phyloP scores from a whole-genome alignment of 345 rosid species.

The Turnera subulata region DNA sequence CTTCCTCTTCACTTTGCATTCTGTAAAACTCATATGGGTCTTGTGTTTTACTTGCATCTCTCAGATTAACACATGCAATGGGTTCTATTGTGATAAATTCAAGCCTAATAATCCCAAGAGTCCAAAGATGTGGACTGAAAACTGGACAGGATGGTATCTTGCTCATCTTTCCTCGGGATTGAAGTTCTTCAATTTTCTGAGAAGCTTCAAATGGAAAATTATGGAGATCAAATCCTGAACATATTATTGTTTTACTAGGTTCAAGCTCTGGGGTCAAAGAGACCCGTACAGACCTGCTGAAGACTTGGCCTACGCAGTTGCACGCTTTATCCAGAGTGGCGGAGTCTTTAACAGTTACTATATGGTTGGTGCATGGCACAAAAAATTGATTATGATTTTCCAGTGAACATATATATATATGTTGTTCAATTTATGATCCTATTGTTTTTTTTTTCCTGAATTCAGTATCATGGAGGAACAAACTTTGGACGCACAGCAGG shows the following conservation, averaged over 20 bases:
- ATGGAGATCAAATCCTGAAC: neutral
- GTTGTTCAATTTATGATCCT: slow-evolving; percentile 1
- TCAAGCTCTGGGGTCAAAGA: slow-evolving; percentile 11
- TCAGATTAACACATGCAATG: slow-evolving; percentile 51
- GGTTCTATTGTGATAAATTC: slow-evolving; percentile 43
- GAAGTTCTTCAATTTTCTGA: no score
- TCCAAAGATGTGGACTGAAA: slow-evolving; percentile 66
- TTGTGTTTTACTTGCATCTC: neutral
- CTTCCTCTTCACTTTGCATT: no score
- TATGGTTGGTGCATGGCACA: slow-evolving; percentile 24
- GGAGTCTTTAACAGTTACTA: slow-evolving; percentile 15
- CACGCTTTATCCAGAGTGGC: slow-evolving; percentile 15
- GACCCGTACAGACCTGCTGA: slow-evolving; percentile 19
- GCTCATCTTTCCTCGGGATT: no score
- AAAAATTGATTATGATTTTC: neutral
- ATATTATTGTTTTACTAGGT: slow-evolving; percentile 20
- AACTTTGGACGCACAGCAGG: slow-evolving; percentile 23
- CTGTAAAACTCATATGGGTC: no score
- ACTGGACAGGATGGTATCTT: slow-evolving; percentile 62
- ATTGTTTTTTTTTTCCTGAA: neutral
- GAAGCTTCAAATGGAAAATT: no score
- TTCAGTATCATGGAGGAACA: slow-evolving; percentile 21
- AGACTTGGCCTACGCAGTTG: slow-evolving; percentile 18
- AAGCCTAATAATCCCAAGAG: slow-evolving; percentile 29
- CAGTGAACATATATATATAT: neutral